Evolutionary conservation across 768 basidiomycete genomes (phyloP).

Genomic region (Boletus huronensis): DNA sequence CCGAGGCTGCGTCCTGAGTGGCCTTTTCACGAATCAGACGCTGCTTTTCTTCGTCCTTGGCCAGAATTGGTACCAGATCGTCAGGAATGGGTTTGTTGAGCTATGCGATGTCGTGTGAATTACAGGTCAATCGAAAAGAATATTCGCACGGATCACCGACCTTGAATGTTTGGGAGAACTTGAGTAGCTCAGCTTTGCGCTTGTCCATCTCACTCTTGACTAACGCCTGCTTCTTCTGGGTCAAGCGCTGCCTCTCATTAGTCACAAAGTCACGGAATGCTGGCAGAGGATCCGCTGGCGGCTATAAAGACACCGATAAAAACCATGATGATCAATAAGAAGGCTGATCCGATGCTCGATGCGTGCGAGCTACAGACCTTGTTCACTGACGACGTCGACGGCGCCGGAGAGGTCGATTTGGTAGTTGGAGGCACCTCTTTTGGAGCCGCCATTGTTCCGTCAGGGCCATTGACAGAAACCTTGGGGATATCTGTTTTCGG

Average conservation of each 20-base stretch:
- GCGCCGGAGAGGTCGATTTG: conserved; percentile 64
- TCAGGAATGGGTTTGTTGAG: conserved; percentile 94
- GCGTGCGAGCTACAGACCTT: conserved; percentile 42
- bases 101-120: conserved; percentile 36
- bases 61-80: conserved; percentile 86
- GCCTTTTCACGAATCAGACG: conserved; percentile 78
- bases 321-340: conserved; percentile 7
- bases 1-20: conserved; percentile 59
- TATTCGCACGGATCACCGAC: conserved; percentile 39
- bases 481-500: conserved; percentile 57
- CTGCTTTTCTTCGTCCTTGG: conserved; percentile 93
- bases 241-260: conserved; percentile 83
- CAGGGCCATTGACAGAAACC: conserved; percentile 75
- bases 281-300: conserved; percentile 70
- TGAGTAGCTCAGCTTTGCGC: conserved; percentile 86
- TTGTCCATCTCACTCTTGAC: conserved; percentile 94
- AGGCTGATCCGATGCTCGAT: not conserved
- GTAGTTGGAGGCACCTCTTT: conserved; percentile 46
- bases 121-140: not conserved
- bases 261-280: conserved; percentile 93
- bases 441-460: conserved; percentile 49
- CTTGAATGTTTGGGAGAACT: conserved; percentile 94
- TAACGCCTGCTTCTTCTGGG: conserved; percentile 85
- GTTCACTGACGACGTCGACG: conserved; percentile 40
- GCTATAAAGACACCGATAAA: conserved; percentile 35